Percentiles rank a stretch among this genome's conserved stretches.
Conservation (phyloP, 2,329 filamentous ascomycete genomes). For the Trichoderma polysporum region DNA sequence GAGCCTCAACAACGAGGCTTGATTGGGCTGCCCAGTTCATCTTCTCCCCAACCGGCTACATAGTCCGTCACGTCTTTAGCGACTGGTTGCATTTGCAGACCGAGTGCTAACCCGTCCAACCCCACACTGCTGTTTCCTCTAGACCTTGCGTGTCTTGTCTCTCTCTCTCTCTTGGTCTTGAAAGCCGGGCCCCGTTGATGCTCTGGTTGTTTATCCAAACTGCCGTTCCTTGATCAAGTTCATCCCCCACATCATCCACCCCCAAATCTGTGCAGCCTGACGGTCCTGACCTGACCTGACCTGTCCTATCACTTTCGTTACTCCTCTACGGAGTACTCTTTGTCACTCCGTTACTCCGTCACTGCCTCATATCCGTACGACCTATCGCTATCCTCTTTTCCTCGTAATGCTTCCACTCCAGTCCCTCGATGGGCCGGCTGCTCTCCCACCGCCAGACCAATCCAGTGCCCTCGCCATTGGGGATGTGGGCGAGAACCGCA, state of each 20-base stretch:
- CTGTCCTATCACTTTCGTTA: not conserved
- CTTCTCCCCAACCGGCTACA: not conserved
- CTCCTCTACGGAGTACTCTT: not conserved
- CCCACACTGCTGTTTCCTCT: conserved; percentile 13
- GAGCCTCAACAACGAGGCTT: not conserved
- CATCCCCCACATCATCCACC: conserved; percentile 13
- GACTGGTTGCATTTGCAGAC: conserved; percentile 4
- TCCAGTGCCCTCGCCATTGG: conserved; percentile 33
- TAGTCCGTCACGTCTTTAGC: not conserved
- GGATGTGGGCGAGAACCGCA: conserved; percentile 52
- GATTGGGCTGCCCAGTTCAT: conserved; percentile 4
- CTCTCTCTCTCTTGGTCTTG: not conserved
- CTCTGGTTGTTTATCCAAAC: conserved; percentile 6
- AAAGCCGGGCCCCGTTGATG: not conserved
- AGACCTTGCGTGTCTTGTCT: not conserved
- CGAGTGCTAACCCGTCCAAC: not conserved
- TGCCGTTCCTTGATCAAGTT: not conserved
- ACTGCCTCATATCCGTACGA: conserved; percentile 17
- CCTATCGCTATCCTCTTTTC: conserved; percentile 23
- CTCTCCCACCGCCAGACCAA: conserved; percentile 31
- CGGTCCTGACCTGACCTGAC: not conserved
- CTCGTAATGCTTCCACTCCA: conserved; percentile 53
- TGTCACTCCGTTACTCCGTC: conserved; percentile 11
- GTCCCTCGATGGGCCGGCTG: conserved; percentile 49
- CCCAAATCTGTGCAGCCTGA: conserved; percentile 8